Evolutionary conservation across 352 stramenopile species (phyloP).

Genomic region (Thalassiosira pacifica): DNA sequence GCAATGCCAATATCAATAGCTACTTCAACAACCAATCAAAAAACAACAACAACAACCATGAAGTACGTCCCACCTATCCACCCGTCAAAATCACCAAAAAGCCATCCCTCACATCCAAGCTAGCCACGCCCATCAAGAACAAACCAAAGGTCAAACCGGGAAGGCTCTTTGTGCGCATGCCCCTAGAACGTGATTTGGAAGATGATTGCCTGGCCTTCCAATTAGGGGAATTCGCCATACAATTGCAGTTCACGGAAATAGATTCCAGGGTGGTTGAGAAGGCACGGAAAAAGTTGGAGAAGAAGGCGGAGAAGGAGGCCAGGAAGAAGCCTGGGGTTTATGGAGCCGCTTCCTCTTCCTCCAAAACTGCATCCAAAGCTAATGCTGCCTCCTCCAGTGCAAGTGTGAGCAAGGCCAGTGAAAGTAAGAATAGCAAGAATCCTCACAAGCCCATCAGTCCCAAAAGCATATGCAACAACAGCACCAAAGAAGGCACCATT

Average conservation of each 20-base stretch:
- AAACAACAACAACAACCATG: too few species aligned
- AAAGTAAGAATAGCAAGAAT: neutral
- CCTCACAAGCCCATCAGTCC: too few species aligned
- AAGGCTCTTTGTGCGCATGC: conserved; percentile 50
- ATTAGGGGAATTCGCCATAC: conserved; percentile 46
- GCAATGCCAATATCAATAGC: too few species aligned
- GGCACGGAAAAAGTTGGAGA: conserved; percentile 25
- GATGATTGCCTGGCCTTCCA: conserved; percentile 9
- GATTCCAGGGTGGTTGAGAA: conserved; percentile 28
- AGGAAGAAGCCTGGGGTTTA: neutral
- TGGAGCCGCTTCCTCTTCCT: too few species aligned
- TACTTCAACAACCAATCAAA: too few species aligned
- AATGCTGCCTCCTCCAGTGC: too few species aligned
- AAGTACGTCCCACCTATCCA: neutral
- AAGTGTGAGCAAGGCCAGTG: neutral
- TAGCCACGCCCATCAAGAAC: neutral
- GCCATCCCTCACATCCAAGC: neutral
- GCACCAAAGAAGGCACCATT: too few species aligned
- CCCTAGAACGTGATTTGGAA: neutral
- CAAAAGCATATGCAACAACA: too few species aligned
- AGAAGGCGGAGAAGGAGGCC: conserved; percentile 13
- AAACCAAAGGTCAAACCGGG: conserved; percentile 15
- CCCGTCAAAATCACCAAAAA: neutral
- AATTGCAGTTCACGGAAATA: conserved; percentile 24
- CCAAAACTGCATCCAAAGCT: too few species aligned